Base-by-base conservation (phyloP, 2,329 filamentous ascomycete genomes). In the Polytolypa hystricis region DNA sequence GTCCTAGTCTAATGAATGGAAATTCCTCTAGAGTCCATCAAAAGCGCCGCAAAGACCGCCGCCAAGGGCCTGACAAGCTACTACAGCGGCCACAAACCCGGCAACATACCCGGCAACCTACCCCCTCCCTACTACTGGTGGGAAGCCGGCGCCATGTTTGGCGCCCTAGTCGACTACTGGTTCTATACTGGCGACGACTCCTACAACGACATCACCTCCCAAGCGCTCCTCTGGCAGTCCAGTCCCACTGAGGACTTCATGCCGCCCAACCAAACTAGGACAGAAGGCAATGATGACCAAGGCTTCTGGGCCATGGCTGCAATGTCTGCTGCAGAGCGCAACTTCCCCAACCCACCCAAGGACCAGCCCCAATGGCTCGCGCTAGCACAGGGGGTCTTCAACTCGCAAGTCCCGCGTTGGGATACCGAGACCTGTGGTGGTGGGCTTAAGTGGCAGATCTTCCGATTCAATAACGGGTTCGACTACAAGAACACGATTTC, bases 391-490 rank as follows among this genome's bases (percentile, higher is more conserved):
- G 79, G 77, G 9, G 79, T 84, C 5, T 91, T 86, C 58, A 84
- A 87, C 62, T 74, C 79, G 39, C 84, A 84, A 53, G 73, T 73
- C 2, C 58, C 58, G 10, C 71, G 83, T 15, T 87, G 82, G 79
- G 78, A 87, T 46, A 61, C 58, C 9, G 52, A 60, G 1, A 66
- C 63, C 2, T 91, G 84, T 58, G 65, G 61, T 30, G 84, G 84
- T 33, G 84, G 84, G 6, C 61, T 93, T 44, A 72, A 79, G 42
- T 93, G 84, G 84, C 84, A 91, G 60, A 81, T 91, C 39, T 86
- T 64, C 49, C 55, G 60, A 5, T 69, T 67, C 55, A 70, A 69
- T 46, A 59, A 56, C 29, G 68, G 68, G 6, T 72, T 64, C 45
- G 54, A 64, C 33, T 66, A 70, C 49, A 68, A 69, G 50, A 70